Base-by-base conservation (phyloP, 176 grass and related monocot species). In the Musa acuminata region DNA sequence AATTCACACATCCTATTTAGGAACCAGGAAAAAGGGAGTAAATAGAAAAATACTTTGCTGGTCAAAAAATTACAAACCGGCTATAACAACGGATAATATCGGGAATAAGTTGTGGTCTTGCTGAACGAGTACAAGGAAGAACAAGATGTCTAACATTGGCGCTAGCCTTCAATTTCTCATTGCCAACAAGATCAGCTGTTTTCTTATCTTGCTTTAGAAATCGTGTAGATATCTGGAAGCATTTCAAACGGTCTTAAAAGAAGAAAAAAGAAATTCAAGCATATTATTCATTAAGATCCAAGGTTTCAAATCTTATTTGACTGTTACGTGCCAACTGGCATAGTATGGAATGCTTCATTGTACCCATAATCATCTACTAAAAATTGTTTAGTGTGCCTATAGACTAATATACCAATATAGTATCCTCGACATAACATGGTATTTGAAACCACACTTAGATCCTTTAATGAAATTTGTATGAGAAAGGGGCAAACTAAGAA, bases 61-160 rank as follows among this genome's bases (percentile, higher is more conserved):
- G 53, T 10, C 59, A 27, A 14, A 1, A 20, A 58, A 51, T 27
- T 75, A 87, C 96, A 76, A 79, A 99, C 96, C 79, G 84, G 83
- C 91, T 99, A 76, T 99, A 94, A 76, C 86, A 99, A 43, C 85
- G 76, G 73, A 99, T 95, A 75, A 99, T 83, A 73, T 99, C 96
- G 64, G 96, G 95, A 82, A 99, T 94, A 80, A 99, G 17, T 76
- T 94, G 96, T 24, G 79, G 17, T 79, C 88, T 94, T 43, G 96
- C 91, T 74, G 80, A 78, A 82, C 83, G 81, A 83, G 78, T 89
- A 74, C 96, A 99, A 60, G 96, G 96, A 77, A 99, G 88, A 87
- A 87, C 95, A 84, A 94, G 83, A 85, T 99, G 96, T 81, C 43
- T 94, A 77, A 99, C 86, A 62, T 72, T 94, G 66, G 88, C 91